Conservation (phyloP, 73 alveolate genomes). For the Uronychia setigera region DNA sequence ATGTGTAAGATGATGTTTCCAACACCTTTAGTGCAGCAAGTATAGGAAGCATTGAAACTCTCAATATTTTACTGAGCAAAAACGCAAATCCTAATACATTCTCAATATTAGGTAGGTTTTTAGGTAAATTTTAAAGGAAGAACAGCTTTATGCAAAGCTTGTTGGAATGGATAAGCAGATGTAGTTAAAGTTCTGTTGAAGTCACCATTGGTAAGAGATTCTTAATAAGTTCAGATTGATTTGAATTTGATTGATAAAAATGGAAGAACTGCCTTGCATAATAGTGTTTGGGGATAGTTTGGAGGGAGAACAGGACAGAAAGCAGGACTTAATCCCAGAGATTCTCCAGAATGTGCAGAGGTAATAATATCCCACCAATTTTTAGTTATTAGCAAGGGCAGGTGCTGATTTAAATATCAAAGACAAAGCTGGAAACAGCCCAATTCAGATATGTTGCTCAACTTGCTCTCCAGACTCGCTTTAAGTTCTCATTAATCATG, state of each 20-base stretch:
- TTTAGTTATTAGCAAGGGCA: slow-evolving; percentile 2
- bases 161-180: slow-evolving; percentile 79
- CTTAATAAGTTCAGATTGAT: slow-evolving; percentile 19
- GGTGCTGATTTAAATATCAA: slow-evolving; percentile 64
- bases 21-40: slow-evolving; percentile 69
- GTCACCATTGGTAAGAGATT: not conserved
- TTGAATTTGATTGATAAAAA: slow-evolving; percentile 71
- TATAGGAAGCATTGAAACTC: slow-evolving; percentile 57
- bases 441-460: slow-evolving; percentile 56
- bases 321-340: slow-evolving; percentile 64
- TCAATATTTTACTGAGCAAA: slow-evolving; percentile 45
- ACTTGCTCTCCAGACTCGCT: slow-evolving; percentile 36
- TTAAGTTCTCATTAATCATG: not conserved
- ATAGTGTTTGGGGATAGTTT: slow-evolving; percentile 84
- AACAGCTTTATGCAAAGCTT: slow-evolving; percentile 77
- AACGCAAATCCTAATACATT: slow-evolving; percentile 66
- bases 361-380: slow-evolving; percentile 49
- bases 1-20: slow-evolving; percentile 27
- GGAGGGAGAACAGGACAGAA: slow-evolving; percentile 88
- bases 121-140: too few species aligned
- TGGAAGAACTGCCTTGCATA: slow-evolving; percentile 82
- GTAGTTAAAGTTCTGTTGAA: slow-evolving; percentile 64
- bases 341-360: slow-evolving; percentile 84
- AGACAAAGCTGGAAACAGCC: slow-evolving; percentile 82
- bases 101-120: slow-evolving; percentile 71